A percentile compares a stretch with the other conserved stretches of the same genome.
phyloP scores from a whole-genome alignment of 2,329 filamentous ascomycete species.

The Neonectria hederae region DNA sequence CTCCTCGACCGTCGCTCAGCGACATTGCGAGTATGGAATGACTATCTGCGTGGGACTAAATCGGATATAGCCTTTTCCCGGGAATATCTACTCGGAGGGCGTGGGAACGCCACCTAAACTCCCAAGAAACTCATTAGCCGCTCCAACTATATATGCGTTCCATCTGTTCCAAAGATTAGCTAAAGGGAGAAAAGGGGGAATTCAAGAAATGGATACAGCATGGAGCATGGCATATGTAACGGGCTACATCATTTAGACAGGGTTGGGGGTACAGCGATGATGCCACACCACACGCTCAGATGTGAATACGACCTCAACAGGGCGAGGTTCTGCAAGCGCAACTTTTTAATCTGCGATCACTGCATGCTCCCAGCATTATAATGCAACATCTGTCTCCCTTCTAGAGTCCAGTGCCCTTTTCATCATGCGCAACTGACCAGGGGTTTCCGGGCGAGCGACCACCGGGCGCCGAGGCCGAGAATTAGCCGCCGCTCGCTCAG shows the following conservation, averaged over 20 bases:
- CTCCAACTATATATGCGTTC: slow-evolving; percentile 3
- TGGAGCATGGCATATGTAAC: slow-evolving; percentile 34
- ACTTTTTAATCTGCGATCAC: neutral
- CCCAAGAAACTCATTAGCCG: neutral
- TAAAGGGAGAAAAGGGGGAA: slow-evolving; percentile 7
- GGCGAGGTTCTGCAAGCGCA: slow-evolving; percentile 15
- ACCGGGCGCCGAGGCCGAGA: slow-evolving; percentile 39
- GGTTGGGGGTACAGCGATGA: slow-evolving; percentile 30
- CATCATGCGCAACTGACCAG: neutral
- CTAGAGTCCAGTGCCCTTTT: neutral
- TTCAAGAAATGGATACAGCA: slow-evolving; percentile 30
- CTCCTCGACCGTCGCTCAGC: slow-evolving; percentile 66
- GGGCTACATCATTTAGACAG: slow-evolving; percentile 38
- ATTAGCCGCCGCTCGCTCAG: slow-evolving; percentile 46
- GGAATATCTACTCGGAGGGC: slow-evolving; percentile 1
- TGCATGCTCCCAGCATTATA: neutral
- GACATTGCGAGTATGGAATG: slow-evolving; percentile 77
- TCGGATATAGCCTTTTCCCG: slow-evolving; percentile 2
- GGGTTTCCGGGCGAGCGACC: slow-evolving; percentile 15
- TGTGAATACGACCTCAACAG: slow-evolving; percentile 33
- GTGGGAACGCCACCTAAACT: neutral
- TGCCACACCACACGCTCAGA: slow-evolving; percentile 24
- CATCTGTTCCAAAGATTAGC: slow-evolving; percentile 10
- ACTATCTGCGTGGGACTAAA: neutral
- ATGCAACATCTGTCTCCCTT: neutral